Conservation (phyloP, 148 eudicot genomes). For the Rhododendron henanense region DNA sequence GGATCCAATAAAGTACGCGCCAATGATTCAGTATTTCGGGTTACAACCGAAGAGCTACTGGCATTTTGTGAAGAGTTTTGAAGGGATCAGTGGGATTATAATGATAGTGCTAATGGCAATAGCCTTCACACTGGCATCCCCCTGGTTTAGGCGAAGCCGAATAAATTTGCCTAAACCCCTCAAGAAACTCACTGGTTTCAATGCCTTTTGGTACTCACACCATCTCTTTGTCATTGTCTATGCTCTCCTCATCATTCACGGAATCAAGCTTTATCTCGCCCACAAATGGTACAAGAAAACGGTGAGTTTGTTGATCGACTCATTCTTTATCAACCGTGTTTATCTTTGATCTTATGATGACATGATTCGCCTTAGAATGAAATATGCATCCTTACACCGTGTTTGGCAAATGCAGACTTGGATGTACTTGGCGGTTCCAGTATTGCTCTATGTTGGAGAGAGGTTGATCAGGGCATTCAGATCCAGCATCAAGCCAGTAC, state of each 20-base stretch:
- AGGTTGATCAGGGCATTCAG: constrained; percentile 46
- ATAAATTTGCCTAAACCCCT: constrained; percentile 36
- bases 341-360: background rate
- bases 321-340: background rate
- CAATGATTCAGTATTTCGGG: constrained; percentile 36
- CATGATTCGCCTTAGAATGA: background rate
- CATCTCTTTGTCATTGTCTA: constrained; percentile 54
- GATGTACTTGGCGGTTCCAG: constrained; percentile 52
- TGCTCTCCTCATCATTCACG: constrained; percentile 39
- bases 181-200: constrained; percentile 52
- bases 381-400: background rate
- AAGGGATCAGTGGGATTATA: constrained; percentile 48
- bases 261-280: constrained; percentile 38
- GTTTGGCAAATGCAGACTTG: constrained; percentile 37
- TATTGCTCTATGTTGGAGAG: constrained; percentile 38
- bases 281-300: constrained; percentile 42
- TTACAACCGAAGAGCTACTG: constrained; percentile 38
- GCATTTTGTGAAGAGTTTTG: constrained; percentile 42
- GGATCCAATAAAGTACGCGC: constrained; percentile 18
- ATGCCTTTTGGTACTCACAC: constrained; percentile 65
- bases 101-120: constrained; percentile 54
- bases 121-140: constrained; percentile 48
- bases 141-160: constrained; percentile 43
- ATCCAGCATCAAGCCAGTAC: constrained; percentile 50
- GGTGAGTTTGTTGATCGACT: constrained; percentile 19